Conservation (phyloP, 176 grass and related monocot species). For the Metroxylon sagu region DNA sequence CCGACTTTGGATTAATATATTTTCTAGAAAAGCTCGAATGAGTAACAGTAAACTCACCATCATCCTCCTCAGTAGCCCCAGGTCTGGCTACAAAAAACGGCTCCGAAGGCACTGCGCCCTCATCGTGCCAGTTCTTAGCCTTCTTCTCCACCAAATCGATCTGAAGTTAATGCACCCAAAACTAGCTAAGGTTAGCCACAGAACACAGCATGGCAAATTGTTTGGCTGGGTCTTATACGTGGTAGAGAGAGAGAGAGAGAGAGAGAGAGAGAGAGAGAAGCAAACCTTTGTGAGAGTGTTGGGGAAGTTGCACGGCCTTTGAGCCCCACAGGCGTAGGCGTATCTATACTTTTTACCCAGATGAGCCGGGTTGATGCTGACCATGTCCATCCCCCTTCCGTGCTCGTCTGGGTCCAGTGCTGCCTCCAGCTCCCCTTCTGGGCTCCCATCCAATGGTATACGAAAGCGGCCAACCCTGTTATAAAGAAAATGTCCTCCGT, state of each 20-base stretch:
- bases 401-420: constrained; percentile 82
- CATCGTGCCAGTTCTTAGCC: constrained; percentile 91
- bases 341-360: constrained; percentile 81
- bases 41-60: constrained; percentile 40
- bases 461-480: constrained; percentile 77
- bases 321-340: constrained; percentile 82
- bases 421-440: constrained; percentile 54
- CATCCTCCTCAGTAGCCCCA: constrained; percentile 70
- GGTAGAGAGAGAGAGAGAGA: too few relatives aligned
- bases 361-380: constrained; percentile 79
- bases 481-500: too few relatives aligned
- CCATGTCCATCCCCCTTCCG: constrained; percentile 92
- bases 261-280: neutral
- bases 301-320: constrained; percentile 93
- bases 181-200: neutral
- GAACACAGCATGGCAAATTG: too few relatives aligned
- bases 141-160: constrained; percentile 75
- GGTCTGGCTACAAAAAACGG: constrained; percentile 85
- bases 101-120: constrained; percentile 86
- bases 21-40: too few relatives aligned
- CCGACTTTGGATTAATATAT: too few relatives aligned
- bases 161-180: constrained; percentile 4
- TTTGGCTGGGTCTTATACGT: too few relatives aligned
- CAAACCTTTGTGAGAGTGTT: constrained; percentile 84
- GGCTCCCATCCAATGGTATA: constrained; percentile 82